Evolutionary conservation across 2,329 filamentous ascomycete species (phyloP).

Genomic region (Emmonsia crescens): DNA sequence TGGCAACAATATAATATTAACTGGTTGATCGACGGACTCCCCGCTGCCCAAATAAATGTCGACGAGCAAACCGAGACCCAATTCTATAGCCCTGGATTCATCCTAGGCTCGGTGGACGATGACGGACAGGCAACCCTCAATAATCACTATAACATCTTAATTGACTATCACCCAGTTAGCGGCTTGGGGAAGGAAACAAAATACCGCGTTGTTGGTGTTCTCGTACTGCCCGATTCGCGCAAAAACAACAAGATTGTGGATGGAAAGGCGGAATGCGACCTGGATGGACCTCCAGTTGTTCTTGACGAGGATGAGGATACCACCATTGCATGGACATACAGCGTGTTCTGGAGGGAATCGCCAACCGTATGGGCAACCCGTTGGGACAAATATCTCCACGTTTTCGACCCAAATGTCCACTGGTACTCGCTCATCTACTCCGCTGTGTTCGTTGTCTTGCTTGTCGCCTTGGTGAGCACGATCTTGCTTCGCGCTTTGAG

Average conservation of each 20-base stretch:
- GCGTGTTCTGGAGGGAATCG: constrained; percentile 78
- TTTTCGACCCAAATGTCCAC: constrained; percentile 95
- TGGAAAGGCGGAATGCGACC: constrained; percentile 53
- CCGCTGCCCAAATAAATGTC: constrained; percentile 70
- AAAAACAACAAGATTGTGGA: constrained; percentile 44
- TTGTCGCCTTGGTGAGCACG: constrained; percentile 85
- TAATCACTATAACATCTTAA: constrained; percentile 89
- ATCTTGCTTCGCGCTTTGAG: constrained; percentile 76
- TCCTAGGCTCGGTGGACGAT: constrained; percentile 52
- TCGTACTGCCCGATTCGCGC: constrained; percentile 70
- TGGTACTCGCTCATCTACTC: constrained; percentile 99
- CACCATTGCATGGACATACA: constrained; percentile 78
- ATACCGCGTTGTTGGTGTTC: constrained; percentile 81
- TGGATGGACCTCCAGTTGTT: constrained; percentile 46
- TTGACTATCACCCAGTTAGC: constrained; percentile 81
- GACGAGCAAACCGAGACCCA: constrained; percentile 65
- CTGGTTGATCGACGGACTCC: constrained; percentile 90
- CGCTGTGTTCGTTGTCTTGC: constrained; percentile 83
- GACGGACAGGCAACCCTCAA: constrained; percentile 56
- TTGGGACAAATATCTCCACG: constrained; percentile 98
- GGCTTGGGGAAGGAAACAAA: constrained; percentile 48
- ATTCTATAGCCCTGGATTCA: constrained; percentile 88
- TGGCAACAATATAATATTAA: constrained; percentile 81
- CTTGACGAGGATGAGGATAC: constrained; percentile 55
- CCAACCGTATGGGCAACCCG: constrained; percentile 85